These are phyloP conservation scores for Colletotrichum karsti DNA, from an alignment of 2,329 filamentous ascomycete genomes.

Conservation along the genomic window DNA sequence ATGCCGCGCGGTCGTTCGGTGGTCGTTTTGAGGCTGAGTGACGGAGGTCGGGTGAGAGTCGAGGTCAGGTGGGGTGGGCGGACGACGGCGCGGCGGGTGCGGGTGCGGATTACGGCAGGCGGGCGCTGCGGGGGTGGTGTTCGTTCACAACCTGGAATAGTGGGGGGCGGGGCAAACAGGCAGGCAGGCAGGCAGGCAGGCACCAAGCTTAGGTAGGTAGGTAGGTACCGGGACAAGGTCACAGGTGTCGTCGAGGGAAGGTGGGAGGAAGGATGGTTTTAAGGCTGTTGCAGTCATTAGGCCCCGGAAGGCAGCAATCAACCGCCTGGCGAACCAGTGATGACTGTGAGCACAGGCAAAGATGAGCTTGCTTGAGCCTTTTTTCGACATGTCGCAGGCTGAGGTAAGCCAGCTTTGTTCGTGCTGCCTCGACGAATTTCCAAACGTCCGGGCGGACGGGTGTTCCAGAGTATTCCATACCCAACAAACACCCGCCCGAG, in stretches of 20 bases:
- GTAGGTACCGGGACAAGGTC: too few relatives aligned
- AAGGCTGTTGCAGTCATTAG: not conserved
- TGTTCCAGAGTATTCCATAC: not conserved
- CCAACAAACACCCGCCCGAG: not conserved
- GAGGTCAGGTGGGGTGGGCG: constrained; percentile 6
- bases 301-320: too few relatives aligned
- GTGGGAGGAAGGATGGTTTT: too few relatives aligned
- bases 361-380: not conserved
- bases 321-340: not conserved
- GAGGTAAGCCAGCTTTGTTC: not conserved
- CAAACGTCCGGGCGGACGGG: not conserved
- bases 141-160: too few relatives aligned
- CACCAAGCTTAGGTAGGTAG: too few relatives aligned
- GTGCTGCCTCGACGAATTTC: not conserved
- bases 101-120: too few relatives aligned
- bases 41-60: not conserved
- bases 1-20: not conserved
- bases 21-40: not conserved
- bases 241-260: too few relatives aligned
- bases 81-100: not conserved
- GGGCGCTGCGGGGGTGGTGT: too few relatives aligned
- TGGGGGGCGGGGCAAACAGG: not conserved
- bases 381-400: not conserved
- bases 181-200: too few relatives aligned
- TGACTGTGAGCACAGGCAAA: not conserved